Percentiles rank a stretch among this genome's conserved stretches.
These are phyloP conservation scores for Rutstroemia sp. DNA, from an alignment of 2,329 filamentous ascomycete genomes.

Conservation along the genomic window DNA sequence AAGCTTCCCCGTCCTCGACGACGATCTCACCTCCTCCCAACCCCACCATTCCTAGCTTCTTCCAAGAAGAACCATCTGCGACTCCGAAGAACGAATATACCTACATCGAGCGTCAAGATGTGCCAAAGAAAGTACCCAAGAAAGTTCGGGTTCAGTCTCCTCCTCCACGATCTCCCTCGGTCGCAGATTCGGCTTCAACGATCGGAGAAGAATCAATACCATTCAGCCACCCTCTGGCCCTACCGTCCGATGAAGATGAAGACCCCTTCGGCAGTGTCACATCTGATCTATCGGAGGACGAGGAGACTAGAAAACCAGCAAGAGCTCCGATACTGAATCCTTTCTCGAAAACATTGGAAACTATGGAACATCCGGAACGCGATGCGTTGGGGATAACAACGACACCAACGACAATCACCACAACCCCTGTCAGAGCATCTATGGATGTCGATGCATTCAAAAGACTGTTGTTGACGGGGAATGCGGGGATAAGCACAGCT, in stretches of 20 bases:
- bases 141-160: constrained; percentile 62
- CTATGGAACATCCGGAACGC: constrained; percentile 36
- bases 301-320: constrained; percentile 12
- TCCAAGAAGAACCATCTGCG: constrained; percentile 3
- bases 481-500: constrained; percentile 35
- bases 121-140: constrained; percentile 36
- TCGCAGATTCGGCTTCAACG: constrained; percentile 42
- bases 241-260: constrained; percentile 25
- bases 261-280: constrained; percentile 28
- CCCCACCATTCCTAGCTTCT: constrained; percentile 11
- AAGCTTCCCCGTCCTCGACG: constrained; percentile 13
- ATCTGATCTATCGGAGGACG: constrained; percentile 27
- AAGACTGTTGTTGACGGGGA: constrained; percentile 67
- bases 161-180: constrained; percentile 43
- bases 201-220: constrained; percentile 19
- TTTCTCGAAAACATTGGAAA: constrained; percentile 48
- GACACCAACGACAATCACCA: constrained; percentile 14
- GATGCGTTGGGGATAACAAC: constrained; percentile 12
- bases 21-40: constrained; percentile 11
- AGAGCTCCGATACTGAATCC: constrained; percentile 39
- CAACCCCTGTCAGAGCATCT: constrained; percentile 34
- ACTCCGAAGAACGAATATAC: constrained; percentile 10
- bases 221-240: constrained; percentile 23
- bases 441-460: constrained; percentile 76
- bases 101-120: constrained; percentile 8